phyloP scores from a whole-genome alignment of 139 green algal species.

The Chlorella sp. region DNA sequence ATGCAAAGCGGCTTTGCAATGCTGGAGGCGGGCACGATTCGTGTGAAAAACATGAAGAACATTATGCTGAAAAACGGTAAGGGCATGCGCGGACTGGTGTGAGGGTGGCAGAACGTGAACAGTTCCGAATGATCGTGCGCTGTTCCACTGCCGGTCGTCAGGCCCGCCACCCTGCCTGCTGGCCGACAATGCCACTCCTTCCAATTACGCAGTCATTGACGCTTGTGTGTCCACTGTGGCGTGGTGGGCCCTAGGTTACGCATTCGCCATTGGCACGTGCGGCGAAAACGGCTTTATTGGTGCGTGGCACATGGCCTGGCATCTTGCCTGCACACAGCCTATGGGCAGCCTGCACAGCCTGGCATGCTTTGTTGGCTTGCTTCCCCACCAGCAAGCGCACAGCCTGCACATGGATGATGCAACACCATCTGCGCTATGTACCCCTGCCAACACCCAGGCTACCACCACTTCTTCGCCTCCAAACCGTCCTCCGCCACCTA shows the following conservation, averaged over 20 bases:
- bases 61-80: slow-evolving; percentile 57
- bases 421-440: too few relatives aligned
- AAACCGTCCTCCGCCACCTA: neutral
- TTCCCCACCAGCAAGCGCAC: too few relatives aligned
- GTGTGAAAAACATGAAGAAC: slow-evolving; percentile 61
- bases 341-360: neutral
- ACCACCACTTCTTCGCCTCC: slow-evolving; percentile 25
- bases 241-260: slow-evolving; percentile 76
- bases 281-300: slow-evolving; percentile 54
- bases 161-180: neutral
- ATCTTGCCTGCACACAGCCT: neutral
- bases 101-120: too few relatives aligned
- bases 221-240: slow-evolving; percentile 16
- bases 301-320: neutral
- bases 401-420: too few relatives aligned
- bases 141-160: too few relatives aligned
- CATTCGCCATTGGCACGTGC: slow-evolving; percentile 66
- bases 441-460: slow-evolving; percentile 21
- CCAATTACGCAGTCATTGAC: slow-evolving; percentile 7
- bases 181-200: neutral
- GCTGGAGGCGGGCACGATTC: slow-evolving; percentile 51
- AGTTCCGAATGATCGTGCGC: too few relatives aligned
- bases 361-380: neutral
- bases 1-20: slow-evolving; percentile 61
- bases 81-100: neutral